Base-by-base conservation (phyloP, 495 filamentous ascomycete species). In the Podospora sp. region DNA sequence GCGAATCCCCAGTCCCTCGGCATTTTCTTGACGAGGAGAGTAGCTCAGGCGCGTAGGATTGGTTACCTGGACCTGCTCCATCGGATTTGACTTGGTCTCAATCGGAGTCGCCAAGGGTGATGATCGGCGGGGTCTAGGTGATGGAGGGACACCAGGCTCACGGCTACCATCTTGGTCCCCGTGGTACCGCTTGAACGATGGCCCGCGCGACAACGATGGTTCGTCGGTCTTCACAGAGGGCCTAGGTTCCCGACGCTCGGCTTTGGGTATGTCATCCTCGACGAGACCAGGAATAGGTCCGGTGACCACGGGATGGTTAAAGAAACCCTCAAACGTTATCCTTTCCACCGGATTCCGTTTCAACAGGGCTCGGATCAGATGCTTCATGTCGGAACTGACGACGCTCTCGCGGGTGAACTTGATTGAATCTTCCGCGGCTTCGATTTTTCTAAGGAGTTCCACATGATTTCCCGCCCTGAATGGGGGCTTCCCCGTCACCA, bases 381-480 rank as follows among this genome's bases (percentile, higher is more conserved):
- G 82, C 76, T 97, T 97, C 76, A 98, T 87, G 11, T 89, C 88
- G 52, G 88, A 79, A 65, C 88, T 94, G n/a, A 90, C 82, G 49
- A 85, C 79, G 35, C 85, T 85, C 20, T 92, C 91, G 63, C 89
- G 87, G 0, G 91, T 86, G 66, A 98, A 98, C 64, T 80, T 86
- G 75, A 98, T 95, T 62, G 84, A 82, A 71, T 97, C 95, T 49
- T 94, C 90, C 12, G 87, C 86, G 60, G 88, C 89, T 73, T 98
- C 94, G 65, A 99, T 99, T 78, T 88, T 94, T 60, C 92, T 88
- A 5, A 98, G 85, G 6, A 99, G 82, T 68, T 98, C 95, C 22
- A 99, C 93, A 73, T 99, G 95, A 72, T 99, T 99, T 24, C 86
- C 85, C 1, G 95, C 95, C 60, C 92, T 86, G 78, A 97, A 99